phyloP scores from a whole-genome alignment of 176 grass and related monocot species.

The Thalia dealbata region DNA sequence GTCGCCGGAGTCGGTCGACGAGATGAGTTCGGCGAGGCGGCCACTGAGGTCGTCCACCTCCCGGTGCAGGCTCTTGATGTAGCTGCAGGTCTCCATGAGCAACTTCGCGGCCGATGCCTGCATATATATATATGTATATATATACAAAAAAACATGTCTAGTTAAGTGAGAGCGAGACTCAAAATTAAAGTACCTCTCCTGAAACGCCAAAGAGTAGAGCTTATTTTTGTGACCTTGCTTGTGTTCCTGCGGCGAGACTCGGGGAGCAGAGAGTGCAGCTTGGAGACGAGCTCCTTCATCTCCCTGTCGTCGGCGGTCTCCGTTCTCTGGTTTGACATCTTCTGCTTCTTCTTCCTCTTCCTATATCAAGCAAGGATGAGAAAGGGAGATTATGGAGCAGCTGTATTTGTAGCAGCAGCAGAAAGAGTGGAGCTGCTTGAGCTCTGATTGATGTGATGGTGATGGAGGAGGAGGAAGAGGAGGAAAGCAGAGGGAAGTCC shows the following conservation, averaged over 20 bases:
- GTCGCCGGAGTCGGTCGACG: not conserved
- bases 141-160: too few relatives aligned
- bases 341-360: not conserved
- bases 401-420: too few relatives aligned
- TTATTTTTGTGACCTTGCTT: not conserved
- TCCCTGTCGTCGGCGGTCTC: not conserved
- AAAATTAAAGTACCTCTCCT: too few relatives aligned
- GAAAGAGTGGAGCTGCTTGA: too few relatives aligned
- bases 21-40: not conserved
- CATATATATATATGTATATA: too few relatives aligned
- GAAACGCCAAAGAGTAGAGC: not conserved
- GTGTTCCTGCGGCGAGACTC: conserved; percentile 3
- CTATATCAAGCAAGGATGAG: too few relatives aligned
- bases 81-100: conserved; percentile 1
- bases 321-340: not conserved
- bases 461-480: too few relatives aligned
- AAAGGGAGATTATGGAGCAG: too few relatives aligned
- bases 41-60: conserved; percentile 8
- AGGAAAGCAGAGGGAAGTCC: too few relatives aligned
- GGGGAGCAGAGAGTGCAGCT: conserved; percentile 2
- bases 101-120: conserved; percentile 5
- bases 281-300: conserved; percentile 3
- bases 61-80: conserved; percentile 5
- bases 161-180: too few relatives aligned
- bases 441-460: too few relatives aligned